These are phyloP conservation scores for Botrytis byssoidea DNA, from an alignment of 2,329 filamentous ascomycete genomes.

Conservation along the genomic window DNA sequence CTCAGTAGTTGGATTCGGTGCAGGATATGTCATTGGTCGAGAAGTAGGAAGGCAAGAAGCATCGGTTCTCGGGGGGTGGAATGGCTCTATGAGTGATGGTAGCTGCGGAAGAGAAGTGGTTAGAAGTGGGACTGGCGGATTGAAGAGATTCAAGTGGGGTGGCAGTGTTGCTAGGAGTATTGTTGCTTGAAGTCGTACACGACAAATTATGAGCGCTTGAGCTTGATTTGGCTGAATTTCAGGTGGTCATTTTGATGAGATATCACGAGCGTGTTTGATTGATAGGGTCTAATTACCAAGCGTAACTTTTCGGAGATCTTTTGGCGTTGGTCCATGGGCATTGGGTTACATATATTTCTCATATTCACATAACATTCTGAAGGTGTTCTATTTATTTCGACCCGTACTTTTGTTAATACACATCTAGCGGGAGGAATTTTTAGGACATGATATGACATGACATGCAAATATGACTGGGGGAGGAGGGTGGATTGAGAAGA, in stretches of 20 bases:
- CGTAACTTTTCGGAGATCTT: not conserved
- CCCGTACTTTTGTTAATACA: not conserved
- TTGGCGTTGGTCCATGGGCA: not conserved
- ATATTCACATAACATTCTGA: not conserved
- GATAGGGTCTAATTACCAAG: not conserved
- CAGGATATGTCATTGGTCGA: conserved; percentile 65
- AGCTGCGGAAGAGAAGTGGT: conserved; percentile 34
- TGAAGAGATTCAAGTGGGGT: conserved; percentile 37
- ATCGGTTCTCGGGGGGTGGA: conserved; percentile 32
- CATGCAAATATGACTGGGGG: not conserved
- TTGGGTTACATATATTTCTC: not conserved
- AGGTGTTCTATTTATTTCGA: not conserved
- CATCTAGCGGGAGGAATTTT: not conserved
- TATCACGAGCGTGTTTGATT: not conserved
- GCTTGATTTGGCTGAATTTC: not conserved
- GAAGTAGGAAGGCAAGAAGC: conserved; percentile 63
- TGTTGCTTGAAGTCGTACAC: conserved; percentile 28
- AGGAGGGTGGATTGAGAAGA: not conserved
- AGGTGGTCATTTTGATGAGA: not conserved
- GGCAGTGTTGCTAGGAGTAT: conserved; percentile 33
- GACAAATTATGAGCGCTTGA: not conserved
- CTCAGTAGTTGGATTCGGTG: conserved; percentile 66
- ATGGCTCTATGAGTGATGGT: conserved; percentile 28
- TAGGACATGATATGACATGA: not conserved
- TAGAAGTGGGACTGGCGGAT: conserved; percentile 28